Percentiles rank a stretch among this genome's conserved stretches.
These are phyloP conservation scores for Mallotus repandus DNA, from an alignment of 441 rosid species.

Conservation along the genomic window DNA sequence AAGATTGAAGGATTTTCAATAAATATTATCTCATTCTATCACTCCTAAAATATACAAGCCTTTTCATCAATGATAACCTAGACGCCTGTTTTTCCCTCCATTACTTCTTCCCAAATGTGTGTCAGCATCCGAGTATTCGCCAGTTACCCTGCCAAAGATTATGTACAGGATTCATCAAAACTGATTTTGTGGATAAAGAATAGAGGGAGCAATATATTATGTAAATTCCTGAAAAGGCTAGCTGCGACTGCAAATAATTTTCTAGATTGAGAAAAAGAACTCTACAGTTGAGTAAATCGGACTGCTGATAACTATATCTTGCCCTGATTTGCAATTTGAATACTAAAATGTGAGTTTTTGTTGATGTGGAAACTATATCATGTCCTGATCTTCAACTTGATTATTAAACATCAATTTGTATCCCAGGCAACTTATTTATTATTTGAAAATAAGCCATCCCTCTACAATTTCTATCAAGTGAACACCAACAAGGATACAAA, in stretches of 20 bases:
- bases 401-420: background rate
- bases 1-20: background rate
- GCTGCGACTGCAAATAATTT: background rate
- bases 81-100: background rate
- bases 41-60: background rate
- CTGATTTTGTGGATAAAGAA: background rate
- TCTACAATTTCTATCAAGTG: background rate
- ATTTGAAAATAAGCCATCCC: background rate
- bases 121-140: background rate
- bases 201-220: background rate
- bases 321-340: background rate
- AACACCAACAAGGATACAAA: background rate
- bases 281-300: too few relatives aligned
- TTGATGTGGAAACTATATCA: too few relatives aligned
- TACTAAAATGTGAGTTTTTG: too few relatives aligned
- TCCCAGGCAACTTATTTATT: background rate
- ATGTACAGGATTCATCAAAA: background rate
- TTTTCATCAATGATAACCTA: too few relatives aligned
- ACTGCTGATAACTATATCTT: too few relatives aligned
- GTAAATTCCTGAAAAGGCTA: too few relatives aligned
- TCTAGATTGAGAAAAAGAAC: too few relatives aligned
- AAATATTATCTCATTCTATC: background rate
- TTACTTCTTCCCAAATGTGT: background rate
- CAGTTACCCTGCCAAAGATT: conserved; percentile 8
- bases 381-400: too few relatives aligned